A percentile compares a stretch with the other conserved stretches of the same genome.
phyloP scores from a whole-genome alignment of 495 filamentous ascomycete species.

The Halenospora varia region DNA sequence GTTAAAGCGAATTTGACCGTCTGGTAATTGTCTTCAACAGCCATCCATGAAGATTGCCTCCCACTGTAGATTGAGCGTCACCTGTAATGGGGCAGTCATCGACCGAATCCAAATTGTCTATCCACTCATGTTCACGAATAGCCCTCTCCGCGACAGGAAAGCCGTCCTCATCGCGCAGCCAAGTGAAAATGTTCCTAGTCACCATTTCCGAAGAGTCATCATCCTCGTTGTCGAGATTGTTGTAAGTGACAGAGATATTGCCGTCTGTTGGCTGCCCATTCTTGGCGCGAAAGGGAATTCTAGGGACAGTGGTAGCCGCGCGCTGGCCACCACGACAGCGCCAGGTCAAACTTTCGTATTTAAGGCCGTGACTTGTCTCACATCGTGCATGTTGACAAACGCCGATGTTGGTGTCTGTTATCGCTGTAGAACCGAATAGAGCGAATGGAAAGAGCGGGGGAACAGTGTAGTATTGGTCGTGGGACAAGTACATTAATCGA shows the following conservation, averaged over 20 bases:
- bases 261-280: slow-evolving; percentile 8
- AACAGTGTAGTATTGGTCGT: slow-evolving; percentile 17
- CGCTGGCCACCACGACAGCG: slow-evolving; percentile 7
- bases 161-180: slow-evolving; percentile 21
- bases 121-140: slow-evolving; percentile 22
- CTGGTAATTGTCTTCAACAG: slow-evolving; percentile 18
- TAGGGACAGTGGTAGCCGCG: slow-evolving; percentile 2
- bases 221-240: slow-evolving; percentile 18
- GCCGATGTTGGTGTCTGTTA: slow-evolving; percentile 20
- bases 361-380: slow-evolving; percentile 14
- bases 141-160: slow-evolving; percentile 22
- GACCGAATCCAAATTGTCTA: slow-evolving; percentile 23
- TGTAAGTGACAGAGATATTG: slow-evolving; percentile 12
- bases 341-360: slow-evolving; percentile 20
- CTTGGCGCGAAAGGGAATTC: slow-evolving; percentile 19
- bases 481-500: slow-evolving; percentile 21
- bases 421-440: slow-evolving; percentile 19
- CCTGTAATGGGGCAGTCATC: slow-evolving; percentile 18
- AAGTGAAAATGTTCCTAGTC: slow-evolving; percentile 22
- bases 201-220: slow-evolving; percentile 22
- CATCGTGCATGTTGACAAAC: slow-evolving; percentile 20
- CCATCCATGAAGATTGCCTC: slow-evolving; percentile 20
- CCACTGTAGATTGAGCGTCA: slow-evolving; percentile 14
- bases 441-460: slow-evolving; percentile 23
- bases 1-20: slow-evolving; percentile 19